A percentile compares a stretch with the other conserved stretches of the same genome.
Conservation (phyloP, 1,284 basidiomycete genomes). For the Heterobasidion annosum region DNA sequence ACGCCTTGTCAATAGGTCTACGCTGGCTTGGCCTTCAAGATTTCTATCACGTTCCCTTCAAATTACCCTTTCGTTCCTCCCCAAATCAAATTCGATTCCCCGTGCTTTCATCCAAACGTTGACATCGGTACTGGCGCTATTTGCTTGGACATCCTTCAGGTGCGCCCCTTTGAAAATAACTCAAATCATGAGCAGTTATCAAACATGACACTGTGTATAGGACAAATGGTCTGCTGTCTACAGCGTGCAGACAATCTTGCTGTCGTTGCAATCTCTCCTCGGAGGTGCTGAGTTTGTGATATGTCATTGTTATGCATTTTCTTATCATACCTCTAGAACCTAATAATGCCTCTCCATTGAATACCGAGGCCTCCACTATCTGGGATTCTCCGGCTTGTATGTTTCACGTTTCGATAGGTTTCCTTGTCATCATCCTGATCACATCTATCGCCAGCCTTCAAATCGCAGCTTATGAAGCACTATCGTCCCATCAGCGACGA, state of each 20-base stretch:
- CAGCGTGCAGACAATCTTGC: conserved; percentile 78
- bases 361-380: conserved; percentile 70
- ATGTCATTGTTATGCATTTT: background rate
- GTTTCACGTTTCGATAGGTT: conserved; percentile 9
- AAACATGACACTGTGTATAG: conserved; percentile 25
- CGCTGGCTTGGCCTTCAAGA: conserved; percentile 66
- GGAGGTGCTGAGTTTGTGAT: conserved; percentile 41
- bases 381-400: conserved; percentile 65
- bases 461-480: conserved; percentile 61
- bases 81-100: conserved; percentile 71
- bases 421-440: background rate
- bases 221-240: conserved; percentile 90
- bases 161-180: conserved; percentile 14
- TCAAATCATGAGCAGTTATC: background rate
- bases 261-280: conserved; percentile 79
- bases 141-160: conserved; percentile 80
- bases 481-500: conserved; percentile 54
- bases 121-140: conserved; percentile 73
- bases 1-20: conserved; percentile 45
- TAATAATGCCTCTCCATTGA: conserved; percentile 82
- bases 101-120: conserved; percentile 83
- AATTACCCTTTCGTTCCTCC: conserved; percentile 83
- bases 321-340: conserved; percentile 50
- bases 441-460: conserved; percentile 43
- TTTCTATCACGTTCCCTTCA: conserved; percentile 72